Evolutionary conservation across 257 asterid genomes (phyloP), one percentile per base, ranked within the genome.

Genomic region (Sherardia arvensis): DNA sequence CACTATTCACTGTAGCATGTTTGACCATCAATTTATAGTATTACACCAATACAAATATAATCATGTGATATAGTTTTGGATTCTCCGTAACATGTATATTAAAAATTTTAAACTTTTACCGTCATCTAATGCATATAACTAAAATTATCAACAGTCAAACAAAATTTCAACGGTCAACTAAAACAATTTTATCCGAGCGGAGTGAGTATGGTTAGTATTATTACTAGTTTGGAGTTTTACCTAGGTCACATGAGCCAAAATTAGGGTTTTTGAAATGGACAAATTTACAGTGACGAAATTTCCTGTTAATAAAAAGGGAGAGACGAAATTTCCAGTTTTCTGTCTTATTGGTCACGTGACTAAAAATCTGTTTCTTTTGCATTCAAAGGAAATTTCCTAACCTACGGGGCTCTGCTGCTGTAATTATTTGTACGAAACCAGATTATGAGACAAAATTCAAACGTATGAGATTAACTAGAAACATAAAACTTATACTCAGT

Each of bases 381-480:
- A 43, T 43, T 3, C 43, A 38, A 67, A 68, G 67, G 73, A 60
- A 68, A 40, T 66, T 67, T 58, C 71, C 49, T 29, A 22, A 0
- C 20, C 21, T 43, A 43, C n/a, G 20, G 51, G 20, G 21, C 5
- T 38, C 49, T 43, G 51, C n/a, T 43, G 51, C n/a, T 43, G 51
- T 43, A 43, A 14, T 43, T 43, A 15, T 2, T 43, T 4, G 51
- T 14, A 43, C 51, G 51, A 14, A 43, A 43, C 21, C 4, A 43
- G 51, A 43, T 43, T 14, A 43, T 0, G 5, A 20, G 4, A 18
- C 51, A 15, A 43, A 43, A 43, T 14, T 17, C 49, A 3, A 12
- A 40, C n/a, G 49, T 40, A 40, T 15, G 49, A 40, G 49, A 40
- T 40, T 3, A 40, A 40, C n/a, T 0, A 40, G 49, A 40, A 12